Percentiles rank a stretch among this genome's conserved stretches.
phyloP scores from a whole-genome alignment of 164 flowering plant genomes.

The Berberis thunbergii region DNA sequence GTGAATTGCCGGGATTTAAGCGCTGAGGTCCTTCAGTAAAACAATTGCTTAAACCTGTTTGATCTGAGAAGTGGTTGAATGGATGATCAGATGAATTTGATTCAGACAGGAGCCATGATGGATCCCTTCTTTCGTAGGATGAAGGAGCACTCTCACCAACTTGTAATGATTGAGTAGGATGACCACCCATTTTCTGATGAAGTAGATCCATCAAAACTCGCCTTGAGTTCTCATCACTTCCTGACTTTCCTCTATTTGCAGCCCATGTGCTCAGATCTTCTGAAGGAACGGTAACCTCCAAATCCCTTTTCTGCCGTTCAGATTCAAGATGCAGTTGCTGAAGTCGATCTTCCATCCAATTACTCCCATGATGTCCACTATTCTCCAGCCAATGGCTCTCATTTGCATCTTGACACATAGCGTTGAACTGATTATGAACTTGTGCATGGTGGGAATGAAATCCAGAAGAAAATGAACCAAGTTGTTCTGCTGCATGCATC shows the following conservation, averaged over 20 bases:
- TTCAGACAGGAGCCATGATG: constrained; percentile 34
- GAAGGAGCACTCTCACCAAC: constrained; percentile 14
- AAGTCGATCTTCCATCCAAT: constrained; percentile 46
- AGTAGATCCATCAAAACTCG: constrained; percentile 48
- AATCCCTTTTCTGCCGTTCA: constrained; percentile 41
- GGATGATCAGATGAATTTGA: constrained; percentile 34
- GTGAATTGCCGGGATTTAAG: constrained; percentile 27
- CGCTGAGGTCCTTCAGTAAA: constrained; percentile 32
- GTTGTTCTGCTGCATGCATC: constrained; percentile 35
- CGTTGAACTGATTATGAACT: constrained; percentile 35
- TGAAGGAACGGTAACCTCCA: constrained; percentile 21
- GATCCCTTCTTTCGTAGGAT: constrained; percentile 31
- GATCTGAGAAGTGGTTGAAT: constrained; percentile 30
- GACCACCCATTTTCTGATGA: constrained; percentile 40
- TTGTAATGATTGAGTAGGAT: constrained; percentile 25
- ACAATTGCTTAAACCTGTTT: constrained; percentile 21
- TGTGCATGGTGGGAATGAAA: constrained; percentile 32
- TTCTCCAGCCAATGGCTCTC: constrained; percentile 50
- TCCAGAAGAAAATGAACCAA: constrained; percentile 32
- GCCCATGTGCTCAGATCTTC: constrained; percentile 51
- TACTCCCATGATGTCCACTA: constrained; percentile 36
- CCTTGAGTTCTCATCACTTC: constrained; percentile 43
- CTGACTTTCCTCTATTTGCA: constrained; percentile 22
- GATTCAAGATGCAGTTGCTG: constrained; percentile 41
- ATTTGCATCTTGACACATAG: constrained; percentile 32